phyloP scores from a whole-genome alignment of 805 yeast genomes.

The Metschnikowia colocasiae region DNA sequence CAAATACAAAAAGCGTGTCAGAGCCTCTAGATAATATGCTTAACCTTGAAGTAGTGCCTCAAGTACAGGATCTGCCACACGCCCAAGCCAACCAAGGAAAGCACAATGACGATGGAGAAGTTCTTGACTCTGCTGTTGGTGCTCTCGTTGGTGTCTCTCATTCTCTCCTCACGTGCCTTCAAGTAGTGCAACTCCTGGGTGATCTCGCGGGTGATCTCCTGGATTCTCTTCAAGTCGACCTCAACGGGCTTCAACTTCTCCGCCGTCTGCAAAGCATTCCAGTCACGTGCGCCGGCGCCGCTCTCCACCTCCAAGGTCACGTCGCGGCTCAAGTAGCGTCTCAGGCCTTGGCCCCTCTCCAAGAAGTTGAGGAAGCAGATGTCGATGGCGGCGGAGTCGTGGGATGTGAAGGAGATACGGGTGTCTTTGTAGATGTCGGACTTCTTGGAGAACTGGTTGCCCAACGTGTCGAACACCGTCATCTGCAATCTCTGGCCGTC shows the following conservation, averaged over 20 bases:
- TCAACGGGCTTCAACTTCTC: conserved; percentile 93
- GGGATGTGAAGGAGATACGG: conserved; percentile 81
- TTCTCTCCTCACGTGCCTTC: conserved; percentile 80
- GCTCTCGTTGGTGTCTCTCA: conserved; percentile 95
- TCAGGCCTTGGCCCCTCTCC: conserved; percentile 21
- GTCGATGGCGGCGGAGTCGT: conserved; percentile 80
- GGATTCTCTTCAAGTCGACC: conserved; percentile 80
- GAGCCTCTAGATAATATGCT: conserved; percentile 59
- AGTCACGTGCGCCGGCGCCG: conserved; percentile 96
- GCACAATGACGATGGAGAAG: conserved; percentile 69
- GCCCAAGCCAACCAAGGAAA: conserved; percentile 74
- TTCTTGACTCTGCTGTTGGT: conserved; percentile 90
- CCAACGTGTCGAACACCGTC: conserved; percentile 67
- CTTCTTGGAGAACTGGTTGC: conserved; percentile 75
- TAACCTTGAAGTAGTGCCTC: conserved; percentile 86
- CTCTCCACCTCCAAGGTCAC: conserved; percentile 89
- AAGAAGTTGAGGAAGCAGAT: conserved; percentile 78
- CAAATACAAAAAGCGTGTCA: no score
- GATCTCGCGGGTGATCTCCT: conserved; percentile 82
- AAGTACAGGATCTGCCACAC: conserved; percentile 90
- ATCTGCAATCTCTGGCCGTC: conserved; percentile 84
- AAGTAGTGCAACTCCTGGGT: conserved; percentile 76
- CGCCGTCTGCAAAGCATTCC: conserved; percentile 90
- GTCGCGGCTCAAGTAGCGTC: conserved; percentile 54
- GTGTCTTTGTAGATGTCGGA: conserved; percentile 70